Percentiles rank a stretch among this genome's conserved stretches.
Conservation (phyloP, 1,139 yeast genomes). For the Lodderomyces metapsilosis region DNA sequence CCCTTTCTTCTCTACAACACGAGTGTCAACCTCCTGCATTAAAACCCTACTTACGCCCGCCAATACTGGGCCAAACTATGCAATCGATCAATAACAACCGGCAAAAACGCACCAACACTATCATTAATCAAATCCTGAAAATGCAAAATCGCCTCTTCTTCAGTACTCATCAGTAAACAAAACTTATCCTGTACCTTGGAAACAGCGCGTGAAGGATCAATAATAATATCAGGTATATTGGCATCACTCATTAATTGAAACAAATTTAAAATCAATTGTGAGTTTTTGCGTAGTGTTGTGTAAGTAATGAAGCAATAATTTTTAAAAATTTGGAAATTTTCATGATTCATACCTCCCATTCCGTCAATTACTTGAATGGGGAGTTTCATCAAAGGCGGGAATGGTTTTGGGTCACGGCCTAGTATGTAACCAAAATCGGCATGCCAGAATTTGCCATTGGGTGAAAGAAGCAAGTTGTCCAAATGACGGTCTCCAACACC, state of each 20-base stretch:
- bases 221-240: constrained; percentile 79
- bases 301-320: constrained; percentile 94
- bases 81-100: constrained; percentile 90
- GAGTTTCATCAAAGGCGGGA: constrained; percentile 96
- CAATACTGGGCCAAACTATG: constrained; percentile 97
- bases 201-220: constrained; percentile 75
- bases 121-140: constrained; percentile 92
- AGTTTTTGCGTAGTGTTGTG: constrained; percentile 83
- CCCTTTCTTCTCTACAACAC: too few relatives aligned
- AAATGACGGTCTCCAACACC: constrained; percentile 98
- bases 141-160: constrained; percentile 91
- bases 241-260: constrained; percentile 95
- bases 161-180: constrained; percentile 87
- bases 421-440: constrained; percentile 97
- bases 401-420: constrained; percentile 97
- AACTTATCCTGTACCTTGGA: constrained; percentile 93
- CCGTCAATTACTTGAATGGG: constrained; percentile 98
- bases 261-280: constrained; percentile 83
- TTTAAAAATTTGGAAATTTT: constrained; percentile 81
- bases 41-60: constrained; percentile 58
- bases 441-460: constrained; percentile 88
- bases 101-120: constrained; percentile 89
- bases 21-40: too few relatives aligned
- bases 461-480: constrained; percentile 73
- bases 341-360: constrained; percentile 90